phyloP scores from a whole-genome alignment of 2,329 filamentous ascomycete genomes.

The Thermothelomyces thermophilus region DNA sequence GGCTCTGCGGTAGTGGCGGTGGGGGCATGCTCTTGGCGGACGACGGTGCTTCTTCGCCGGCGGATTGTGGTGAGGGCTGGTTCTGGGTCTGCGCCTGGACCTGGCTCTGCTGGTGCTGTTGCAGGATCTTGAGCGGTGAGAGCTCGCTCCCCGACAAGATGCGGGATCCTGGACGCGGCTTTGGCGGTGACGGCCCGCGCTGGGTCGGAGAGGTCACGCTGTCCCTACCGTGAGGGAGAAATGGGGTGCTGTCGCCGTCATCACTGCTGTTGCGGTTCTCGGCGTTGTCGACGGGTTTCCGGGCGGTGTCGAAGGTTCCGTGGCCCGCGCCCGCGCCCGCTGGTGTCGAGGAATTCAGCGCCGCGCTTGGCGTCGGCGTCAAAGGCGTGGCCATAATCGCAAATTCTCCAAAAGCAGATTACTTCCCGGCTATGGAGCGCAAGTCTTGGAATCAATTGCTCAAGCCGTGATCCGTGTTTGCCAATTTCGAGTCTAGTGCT shows the following conservation, averaged over 20 bases:
- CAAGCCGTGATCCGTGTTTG: background rate
- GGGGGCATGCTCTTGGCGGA: conserved; percentile 28
- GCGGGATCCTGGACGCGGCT: conserved; percentile 44
- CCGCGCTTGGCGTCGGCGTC: conserved; percentile 33
- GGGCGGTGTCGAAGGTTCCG: conserved; percentile 31
- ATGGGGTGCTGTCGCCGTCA: conserved; percentile 28
- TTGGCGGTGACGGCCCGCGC: conserved; percentile 38
- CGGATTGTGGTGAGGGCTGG: conserved; percentile 20
- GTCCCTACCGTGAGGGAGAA: conserved; percentile 31
- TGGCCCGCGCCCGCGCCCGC: conserved; percentile 27
- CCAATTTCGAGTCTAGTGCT: background rate
- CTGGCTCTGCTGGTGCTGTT: conserved; percentile 23
- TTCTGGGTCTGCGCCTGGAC: conserved; percentile 14
- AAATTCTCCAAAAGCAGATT: background rate
- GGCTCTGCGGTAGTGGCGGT: conserved; percentile 35
- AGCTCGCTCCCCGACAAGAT: conserved; percentile 52
- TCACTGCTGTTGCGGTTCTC: conserved; percentile 26
- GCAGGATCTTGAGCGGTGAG: conserved; percentile 52
- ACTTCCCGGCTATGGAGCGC: background rate
- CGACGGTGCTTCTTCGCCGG: conserved; percentile 22
- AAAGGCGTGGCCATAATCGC: conserved; percentile 35
- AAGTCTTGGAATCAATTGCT: conserved; percentile 6
- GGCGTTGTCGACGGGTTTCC: conserved; percentile 20
- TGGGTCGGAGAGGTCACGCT: conserved; percentile 39
- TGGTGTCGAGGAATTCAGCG: conserved; percentile 34